A percentile compares a stretch with the other conserved stretches of the same genome.
These are phyloP conservation scores for Vicia villosa DNA, from an alignment of 306 rosid species.

Conservation along the genomic window DNA sequence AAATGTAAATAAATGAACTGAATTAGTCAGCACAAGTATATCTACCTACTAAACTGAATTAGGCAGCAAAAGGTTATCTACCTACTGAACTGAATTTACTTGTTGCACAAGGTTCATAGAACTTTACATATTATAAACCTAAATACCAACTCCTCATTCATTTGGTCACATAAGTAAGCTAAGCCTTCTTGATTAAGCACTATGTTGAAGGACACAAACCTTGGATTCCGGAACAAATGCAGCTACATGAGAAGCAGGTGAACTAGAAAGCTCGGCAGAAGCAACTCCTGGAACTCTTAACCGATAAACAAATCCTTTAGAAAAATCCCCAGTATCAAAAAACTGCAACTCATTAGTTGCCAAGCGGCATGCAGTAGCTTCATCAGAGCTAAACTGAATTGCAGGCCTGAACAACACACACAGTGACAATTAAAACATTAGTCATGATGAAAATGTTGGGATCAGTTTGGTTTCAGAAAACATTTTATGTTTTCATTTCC, in stretches of 20 bases:
- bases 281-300: slow-evolving; percentile 77
- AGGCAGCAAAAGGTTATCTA: no score
- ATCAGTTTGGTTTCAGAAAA: not conserved
- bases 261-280: slow-evolving; percentile 75
- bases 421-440: slow-evolving; percentile 1
- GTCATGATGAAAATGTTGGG: not conserved
- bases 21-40: no score
- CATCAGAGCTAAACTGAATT: slow-evolving; percentile 77
- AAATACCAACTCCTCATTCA: slow-evolving; percentile 27
- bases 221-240: slow-evolving; percentile 90
- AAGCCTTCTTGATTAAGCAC: slow-evolving; percentile 15
- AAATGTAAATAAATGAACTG: no score
- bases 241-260: slow-evolving; percentile 84
- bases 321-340: slow-evolving; percentile 68
- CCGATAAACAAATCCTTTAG: slow-evolving; percentile 66
- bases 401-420: slow-evolving; percentile 65
- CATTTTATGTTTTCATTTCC: not conserved
- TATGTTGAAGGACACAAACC: slow-evolving; percentile 45
- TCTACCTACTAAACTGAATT: no score
- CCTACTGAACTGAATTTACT: no score
- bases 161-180: slow-evolving; percentile 6
- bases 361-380: slow-evolving; percentile 76
- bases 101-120: slow-evolving; percentile 5
- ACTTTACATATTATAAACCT: slow-evolving; percentile 8
- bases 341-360: slow-evolving; percentile 88